Evolutionary conservation across 345 rosid species (phyloP), one percentile per base, ranked within the genome.

Genomic region (Populus davidiana): DNA sequence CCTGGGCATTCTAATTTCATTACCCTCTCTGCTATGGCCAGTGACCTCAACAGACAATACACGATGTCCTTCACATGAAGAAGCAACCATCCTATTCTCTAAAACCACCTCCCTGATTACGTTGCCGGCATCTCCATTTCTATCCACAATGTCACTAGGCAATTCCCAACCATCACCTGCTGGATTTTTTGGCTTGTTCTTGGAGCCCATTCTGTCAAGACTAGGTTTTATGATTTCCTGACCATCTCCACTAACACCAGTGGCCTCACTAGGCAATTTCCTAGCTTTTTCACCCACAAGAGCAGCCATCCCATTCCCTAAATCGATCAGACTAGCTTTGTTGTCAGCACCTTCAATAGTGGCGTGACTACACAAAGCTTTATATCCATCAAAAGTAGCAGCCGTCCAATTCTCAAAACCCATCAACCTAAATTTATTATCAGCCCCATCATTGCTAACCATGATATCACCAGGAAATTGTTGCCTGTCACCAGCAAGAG

Each of bases 401-500:
- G 36, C 4, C 36, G 5, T 33, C 36, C 36, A 33, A 5, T 33
- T 33, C 5, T 33, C 36, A 4, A 33, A 33, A 33, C 36, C 36
- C 36, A 33, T 33, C 36, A 33, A 33, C 36, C 36, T 33, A 33
- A 33, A 0, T 33, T 33, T 33, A 33, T 33, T 33, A 33, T 33
- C 36, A 33, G 36, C 1, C 36, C 36, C 36, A 4, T 33, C 36
- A 25, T 47, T 70, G 23, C 39, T 35, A 2, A 36, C 59, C 67
- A 11, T 61, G 39, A 23, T 18, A 2, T 35, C 59, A 52, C 72
- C 54, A 4, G 59, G 67, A 49, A 59, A 38, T 39, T 25, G 59
- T 6, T 67, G 64, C 44, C 20, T 68, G 35, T 70, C 68, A 21
- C 47, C 81, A 16, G 35, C 66, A 63, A 59, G 64, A 76, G n/a